These are phyloP conservation scores for Talaromyces funiculosus DNA, from an alignment of 2,329 filamentous ascomycete species.

Conservation along the genomic window DNA sequence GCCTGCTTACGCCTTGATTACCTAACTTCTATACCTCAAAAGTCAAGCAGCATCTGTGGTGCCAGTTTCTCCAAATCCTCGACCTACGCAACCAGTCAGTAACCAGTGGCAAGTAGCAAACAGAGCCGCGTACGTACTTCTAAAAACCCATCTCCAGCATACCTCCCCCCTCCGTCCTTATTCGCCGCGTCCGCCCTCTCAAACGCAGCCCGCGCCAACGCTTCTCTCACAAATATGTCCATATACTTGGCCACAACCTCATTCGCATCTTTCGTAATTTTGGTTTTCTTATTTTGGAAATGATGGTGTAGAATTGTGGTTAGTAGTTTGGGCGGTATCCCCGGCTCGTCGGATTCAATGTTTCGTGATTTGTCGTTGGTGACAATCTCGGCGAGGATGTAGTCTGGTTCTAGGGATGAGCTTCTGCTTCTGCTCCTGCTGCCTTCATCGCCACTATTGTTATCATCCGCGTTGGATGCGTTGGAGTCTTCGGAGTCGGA, in stretches of 20 bases:
- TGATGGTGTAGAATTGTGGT: slow-evolving; percentile 72
- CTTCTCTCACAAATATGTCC: slow-evolving; percentile 85
- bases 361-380: slow-evolving; percentile 23
- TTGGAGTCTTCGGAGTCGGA: slow-evolving; percentile 5
- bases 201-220: slow-evolving; percentile 70
- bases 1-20: neutral
- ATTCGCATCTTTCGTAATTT: slow-evolving; percentile 73
- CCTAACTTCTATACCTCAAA: slow-evolving; percentile 43
- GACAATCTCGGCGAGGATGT: slow-evolving; percentile 43
- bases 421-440: slow-evolving; percentile 19
- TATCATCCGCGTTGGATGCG: neutral
- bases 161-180: slow-evolving; percentile 21
- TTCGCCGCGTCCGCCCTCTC: slow-evolving; percentile 50
- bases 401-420: slow-evolving; percentile 37
- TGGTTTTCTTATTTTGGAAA: slow-evolving; percentile 65
- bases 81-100: slow-evolving; percentile 47
- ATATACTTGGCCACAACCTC: slow-evolving; percentile 75
- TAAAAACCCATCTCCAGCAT: slow-evolving; percentile 56
- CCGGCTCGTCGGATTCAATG: slow-evolving; percentile 30
- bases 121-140: slow-evolving; percentile 54
- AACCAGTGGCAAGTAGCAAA: neutral
- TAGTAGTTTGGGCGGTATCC: slow-evolving; percentile 68
- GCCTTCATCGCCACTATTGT: neutral
- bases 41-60: slow-evolving; percentile 78
- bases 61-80: slow-evolving; percentile 87